Base-by-base conservation (phyloP, 768 basidiomycete species). In the Leucosporidium yakuticum region DNA sequence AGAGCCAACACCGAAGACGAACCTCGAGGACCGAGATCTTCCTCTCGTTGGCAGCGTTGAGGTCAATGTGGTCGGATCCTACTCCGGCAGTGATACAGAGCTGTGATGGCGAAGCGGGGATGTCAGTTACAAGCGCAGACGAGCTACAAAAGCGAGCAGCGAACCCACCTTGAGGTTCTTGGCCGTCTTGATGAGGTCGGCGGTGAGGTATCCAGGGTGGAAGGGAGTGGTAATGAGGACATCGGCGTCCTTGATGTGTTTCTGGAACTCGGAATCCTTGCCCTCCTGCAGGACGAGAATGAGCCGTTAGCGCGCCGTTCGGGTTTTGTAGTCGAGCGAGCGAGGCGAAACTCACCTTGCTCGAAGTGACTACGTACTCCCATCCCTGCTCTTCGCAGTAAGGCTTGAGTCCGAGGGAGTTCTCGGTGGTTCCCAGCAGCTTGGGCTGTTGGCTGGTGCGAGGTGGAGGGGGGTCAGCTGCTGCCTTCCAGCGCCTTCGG, bases 51-150 rank as follows among this genome's bases (percentile, higher is more conserved):
- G 90, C 88, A 29, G 90, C 88, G 78, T 93, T 87, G 69, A 95
- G 84, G 77, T 94, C 91, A 71, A 92, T 85, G 81, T 89, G 90
- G 80, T 93, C 92, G 27, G 88, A 90, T 19, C 90, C 90, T 20
- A 70, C 70, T 23, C 71, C 69, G 48, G 69, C 67, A 15, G 59
- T 71, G 39, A 71, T 53, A 31, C 58, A 32, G 20, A 57, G 54
- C 8, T n/a, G 23, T 21, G 0, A 17, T 3, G 17, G 39, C 14
- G 39, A 15, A 36, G 34, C 6, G 12, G 20, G 17, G 12, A 64
- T 32, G 17, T 29, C 9, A 27, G 55, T 23, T 56, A 3, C 2
- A 9, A 8, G 50, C 9, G 15, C 25, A 51, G 11, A 4, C 4
- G 19, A 51, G 25, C 14, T 44, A 23, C 5, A 31, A 60, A 34